Evolutionary conservation across 2,329 filamentous ascomycete genomes (phyloP), one percentile per base, ranked within the genome.

Genomic region (Corinectria fuckeliana): DNA sequence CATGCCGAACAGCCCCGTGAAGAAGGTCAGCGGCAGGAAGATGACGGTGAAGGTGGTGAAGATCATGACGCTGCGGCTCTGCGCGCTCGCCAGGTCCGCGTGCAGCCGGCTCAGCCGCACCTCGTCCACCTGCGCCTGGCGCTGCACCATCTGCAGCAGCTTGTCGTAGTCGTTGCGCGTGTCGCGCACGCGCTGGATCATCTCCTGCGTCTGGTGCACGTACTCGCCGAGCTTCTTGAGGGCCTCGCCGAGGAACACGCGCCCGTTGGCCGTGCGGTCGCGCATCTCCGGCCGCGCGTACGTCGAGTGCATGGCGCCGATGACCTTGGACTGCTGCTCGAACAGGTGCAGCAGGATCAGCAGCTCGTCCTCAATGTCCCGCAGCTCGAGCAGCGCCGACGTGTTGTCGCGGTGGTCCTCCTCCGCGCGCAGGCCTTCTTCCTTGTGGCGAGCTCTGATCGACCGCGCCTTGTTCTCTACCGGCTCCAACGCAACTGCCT

Each of bases 71-170:
- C 85, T 85, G 21, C 85, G 78, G 55, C 85, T 87, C 71, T 88
- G 86, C 8, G 82, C 81, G 58, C 83, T 85, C 0, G 87, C 86
- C 0, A 88, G 81, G 63, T 89, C 85, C 1, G 86, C 85, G 64
- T 89, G 85, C 55, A 87, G 76, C 2, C 87, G 78, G 21, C 85
- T 86, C 72, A 87, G 82, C 21, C 85, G 82, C 8, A 88, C 85
- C 69, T 89, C 87, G 66, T 88, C 86, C 2, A 89, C 85, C 67
- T 89, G 87, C 0, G 86, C 86, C 66, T 89, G 86, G 14, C 87
- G 85, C 69, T 89, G 86, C 38, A 87, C 86, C 80, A 89, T 87
- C 71, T 89, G 85, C 11, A 89, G 82, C 5, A 89, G 79, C 62
- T 88, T 88, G 65, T 88, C 85, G 62, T 88, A 88, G 61, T 88